A percentile compares a stretch with the other conserved stretches of the same genome.
phyloP scores from a whole-genome alignment of 129 eudicot species.

The Mikania micrantha region DNA sequence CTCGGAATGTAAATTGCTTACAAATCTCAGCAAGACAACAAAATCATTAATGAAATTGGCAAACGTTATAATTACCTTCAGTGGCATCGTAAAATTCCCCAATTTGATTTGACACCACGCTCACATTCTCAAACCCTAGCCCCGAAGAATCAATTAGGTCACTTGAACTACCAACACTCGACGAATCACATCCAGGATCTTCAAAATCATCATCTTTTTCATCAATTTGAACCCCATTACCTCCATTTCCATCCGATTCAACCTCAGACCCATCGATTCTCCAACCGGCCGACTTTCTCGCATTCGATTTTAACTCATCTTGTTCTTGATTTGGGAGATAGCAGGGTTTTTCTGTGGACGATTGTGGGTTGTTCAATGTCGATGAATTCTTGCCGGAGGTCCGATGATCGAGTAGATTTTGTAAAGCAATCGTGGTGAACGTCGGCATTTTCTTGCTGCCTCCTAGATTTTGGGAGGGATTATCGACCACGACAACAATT shows the following conservation, averaged over 20 bases:
- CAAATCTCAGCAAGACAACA: no score
- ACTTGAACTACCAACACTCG: constrained; percentile 29
- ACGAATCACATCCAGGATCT: constrained; percentile 36
- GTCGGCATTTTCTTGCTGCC: no score
- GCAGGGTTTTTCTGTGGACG: constrained; percentile 25
- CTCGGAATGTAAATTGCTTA: no score
- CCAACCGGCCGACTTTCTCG: constrained; percentile 17
- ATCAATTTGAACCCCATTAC: constrained; percentile 7
- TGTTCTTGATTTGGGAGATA: background rate
- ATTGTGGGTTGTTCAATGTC: no score
- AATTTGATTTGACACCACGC: constrained; percentile 25
- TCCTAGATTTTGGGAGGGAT: no score
- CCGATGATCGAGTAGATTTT: constrained; percentile 23
- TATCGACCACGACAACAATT: no score
- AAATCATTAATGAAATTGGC: no score
- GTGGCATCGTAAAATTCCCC: constrained; percentile 37
- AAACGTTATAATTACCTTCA: constrained; percentile 21
- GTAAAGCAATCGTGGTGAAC: constrained; percentile 26
- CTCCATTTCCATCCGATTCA: background rate
- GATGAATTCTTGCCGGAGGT: constrained; percentile 3
- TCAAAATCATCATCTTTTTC: constrained; percentile 20
- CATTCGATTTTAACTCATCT: background rate
- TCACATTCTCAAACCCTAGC: constrained; percentile 21
- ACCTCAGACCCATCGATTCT: constrained; percentile 28
- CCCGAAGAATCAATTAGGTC: constrained; percentile 29